A percentile compares a stretch with the other conserved stretches of the same genome.
These are phyloP conservation scores for Boletus speciosus DNA, from an alignment of 768 basidiomycete species.

Conservation along the genomic window DNA sequence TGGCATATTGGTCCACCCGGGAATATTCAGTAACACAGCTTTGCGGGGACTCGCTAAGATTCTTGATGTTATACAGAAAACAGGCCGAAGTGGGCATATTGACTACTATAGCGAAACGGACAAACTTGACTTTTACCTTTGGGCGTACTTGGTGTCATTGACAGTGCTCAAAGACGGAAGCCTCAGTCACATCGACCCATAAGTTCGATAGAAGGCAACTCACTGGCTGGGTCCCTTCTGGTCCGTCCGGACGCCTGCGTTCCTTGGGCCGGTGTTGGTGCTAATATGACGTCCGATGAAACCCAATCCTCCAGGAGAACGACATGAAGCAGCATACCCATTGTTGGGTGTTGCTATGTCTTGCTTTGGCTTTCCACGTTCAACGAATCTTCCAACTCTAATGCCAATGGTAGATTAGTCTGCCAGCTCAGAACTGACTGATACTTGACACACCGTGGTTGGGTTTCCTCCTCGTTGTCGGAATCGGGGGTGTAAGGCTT, in stretches of 20 bases:
- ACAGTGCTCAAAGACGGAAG: background rate
- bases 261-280: background rate
- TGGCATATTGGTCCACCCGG: background rate
- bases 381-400: background rate
- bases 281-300: background rate
- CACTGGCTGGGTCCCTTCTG: background rate
- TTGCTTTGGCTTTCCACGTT: background rate
- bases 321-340: slow-evolving; percentile 1
- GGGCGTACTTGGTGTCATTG: background rate
- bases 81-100: background rate
- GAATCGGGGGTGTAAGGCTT: background rate
- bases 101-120: background rate
- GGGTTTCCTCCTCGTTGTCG: background rate
- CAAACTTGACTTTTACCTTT: background rate
- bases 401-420: background rate
- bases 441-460: background rate
- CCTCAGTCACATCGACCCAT: background rate
- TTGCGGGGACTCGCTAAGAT: background rate
- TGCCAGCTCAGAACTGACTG: background rate
- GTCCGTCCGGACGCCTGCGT: background rate
- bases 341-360: rapidly evolving
- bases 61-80: background rate
- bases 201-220: background rate
- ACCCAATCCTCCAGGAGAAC: background rate
- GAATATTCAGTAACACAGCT: background rate